Evolutionary conservation across 192 early-diverging fungal species (phyloP).

Genomic region (Coemansia sp.): DNA sequence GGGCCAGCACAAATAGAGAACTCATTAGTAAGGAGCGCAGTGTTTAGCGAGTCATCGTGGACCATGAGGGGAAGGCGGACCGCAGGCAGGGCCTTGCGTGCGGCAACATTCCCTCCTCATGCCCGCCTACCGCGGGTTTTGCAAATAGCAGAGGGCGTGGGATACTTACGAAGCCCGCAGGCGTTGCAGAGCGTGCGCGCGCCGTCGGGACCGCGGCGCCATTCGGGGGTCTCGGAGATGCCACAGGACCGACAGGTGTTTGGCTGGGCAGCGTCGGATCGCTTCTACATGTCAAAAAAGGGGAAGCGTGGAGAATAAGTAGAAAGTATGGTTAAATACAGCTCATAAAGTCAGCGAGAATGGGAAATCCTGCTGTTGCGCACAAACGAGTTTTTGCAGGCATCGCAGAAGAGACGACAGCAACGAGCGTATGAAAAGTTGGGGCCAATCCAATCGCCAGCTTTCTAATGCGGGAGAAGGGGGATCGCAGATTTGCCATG

Average conservation of each 20-base stretch:
- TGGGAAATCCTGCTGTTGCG: background rate
- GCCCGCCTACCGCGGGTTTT: background rate
- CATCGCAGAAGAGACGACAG: background rate
- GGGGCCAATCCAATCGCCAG: background rate
- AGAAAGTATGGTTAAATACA: background rate
- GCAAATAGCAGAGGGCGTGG: background rate
- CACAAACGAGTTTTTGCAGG: background rate
- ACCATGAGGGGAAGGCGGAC: no score
- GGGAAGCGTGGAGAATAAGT: background rate
- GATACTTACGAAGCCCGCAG: slow-evolving; percentile 79
- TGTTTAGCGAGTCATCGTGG: background rate
- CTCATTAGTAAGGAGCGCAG: background rate
- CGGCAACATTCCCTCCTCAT: background rate
- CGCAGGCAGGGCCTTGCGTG: background rate
- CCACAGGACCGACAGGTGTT: slow-evolving; percentile 75
- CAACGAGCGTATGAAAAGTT: slow-evolving; percentile 1
- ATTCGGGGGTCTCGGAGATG: slow-evolving; percentile 87
- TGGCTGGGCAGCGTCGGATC: slow-evolving; percentile 57
- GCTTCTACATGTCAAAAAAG: slow-evolving; percentile 34
- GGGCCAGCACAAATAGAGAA: background rate
- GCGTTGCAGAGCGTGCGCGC: slow-evolving; percentile 93
- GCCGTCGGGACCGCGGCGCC: slow-evolving; percentile 90
- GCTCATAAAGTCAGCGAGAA: background rate
- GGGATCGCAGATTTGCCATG: slow-evolving; percentile 13
- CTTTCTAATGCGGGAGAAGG: slow-evolving; percentile 3